phyloP scores from a whole-genome alignment of 2,329 filamentous ascomycete genomes.

The Myriangium duriaei region DNA sequence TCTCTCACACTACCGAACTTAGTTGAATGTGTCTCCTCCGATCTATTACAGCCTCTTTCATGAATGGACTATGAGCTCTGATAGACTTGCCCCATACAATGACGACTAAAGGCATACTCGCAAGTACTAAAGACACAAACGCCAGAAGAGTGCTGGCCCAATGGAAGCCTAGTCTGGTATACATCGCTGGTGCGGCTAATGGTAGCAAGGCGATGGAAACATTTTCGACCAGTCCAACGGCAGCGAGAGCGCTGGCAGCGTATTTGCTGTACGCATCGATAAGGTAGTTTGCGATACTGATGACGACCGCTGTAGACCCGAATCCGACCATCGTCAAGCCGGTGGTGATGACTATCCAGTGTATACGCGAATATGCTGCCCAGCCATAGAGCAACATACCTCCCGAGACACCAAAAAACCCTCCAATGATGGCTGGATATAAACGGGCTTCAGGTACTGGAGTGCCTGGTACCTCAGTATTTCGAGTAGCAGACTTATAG shows the following conservation, averaged over 20 bases:
- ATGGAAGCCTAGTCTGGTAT: constrained; percentile 27
- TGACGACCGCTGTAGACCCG: constrained; percentile 29
- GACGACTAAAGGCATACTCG: constrained; percentile 27
- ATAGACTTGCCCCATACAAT: constrained; percentile 13
- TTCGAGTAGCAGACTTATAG: constrained; percentile 21
- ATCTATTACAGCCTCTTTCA: too few relatives aligned
- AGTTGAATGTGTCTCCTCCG: too few relatives aligned
- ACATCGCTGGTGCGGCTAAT: constrained; percentile 34
- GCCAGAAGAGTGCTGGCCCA: constrained; percentile 31
- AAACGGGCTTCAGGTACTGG: constrained; percentile 29
- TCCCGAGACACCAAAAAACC: constrained; percentile 27
- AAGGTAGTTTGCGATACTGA: constrained; percentile 30
- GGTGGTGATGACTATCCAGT: constrained; percentile 30
- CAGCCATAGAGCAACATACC: constrained; percentile 34
- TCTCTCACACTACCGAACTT: too few relatives aligned
- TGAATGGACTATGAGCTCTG: constrained; percentile 11
- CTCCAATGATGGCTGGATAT: constrained; percentile 25
- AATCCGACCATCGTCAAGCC: constrained; percentile 31
- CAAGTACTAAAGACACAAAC: constrained; percentile 24
- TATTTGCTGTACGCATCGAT: constrained; percentile 34
- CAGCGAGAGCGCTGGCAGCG: constrained; percentile 31
- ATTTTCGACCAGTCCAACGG: constrained; percentile 32
- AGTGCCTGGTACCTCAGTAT: constrained; percentile 17
- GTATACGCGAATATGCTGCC: constrained; percentile 31
- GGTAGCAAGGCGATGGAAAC: constrained; percentile 34